A percentile compares a stretch with the other conserved stretches of the same genome.
Evolutionary conservation across 257 asterid species (phyloP).

Genomic region (Petunia axillaris): DNA sequence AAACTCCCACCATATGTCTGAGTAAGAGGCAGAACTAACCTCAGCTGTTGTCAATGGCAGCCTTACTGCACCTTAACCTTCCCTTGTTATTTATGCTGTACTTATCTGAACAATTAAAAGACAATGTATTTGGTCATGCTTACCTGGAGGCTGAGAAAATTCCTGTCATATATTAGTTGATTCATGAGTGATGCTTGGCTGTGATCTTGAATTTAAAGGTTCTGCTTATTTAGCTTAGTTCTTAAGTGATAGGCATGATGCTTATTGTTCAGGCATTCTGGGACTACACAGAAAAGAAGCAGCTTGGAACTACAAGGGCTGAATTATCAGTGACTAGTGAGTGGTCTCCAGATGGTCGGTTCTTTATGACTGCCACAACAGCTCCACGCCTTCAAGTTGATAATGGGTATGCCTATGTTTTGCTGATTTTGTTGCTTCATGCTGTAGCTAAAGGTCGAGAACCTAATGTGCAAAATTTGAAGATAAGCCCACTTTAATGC

Average conservation of each 20-base stretch:
- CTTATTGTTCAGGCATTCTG: slow-evolving; percentile 72
- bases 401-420: slow-evolving; percentile 71
- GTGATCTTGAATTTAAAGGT: not conserved
- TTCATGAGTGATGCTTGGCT: slow-evolving; percentile 11
- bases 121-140: slow-evolving; percentile 14
- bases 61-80: not conserved
- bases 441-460: not conserved
- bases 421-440: not conserved
- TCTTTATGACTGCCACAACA: slow-evolving; percentile 95
- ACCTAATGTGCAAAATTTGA: not conserved
- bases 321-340: slow-evolving; percentile 96
- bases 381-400: slow-evolving; percentile 99
- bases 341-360: slow-evolving; percentile 98
- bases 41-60: slow-evolving; percentile 8
- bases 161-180: not conserved
- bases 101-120: not conserved
- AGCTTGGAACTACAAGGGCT: slow-evolving; percentile 74
- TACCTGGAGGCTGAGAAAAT: slow-evolving; percentile 9
- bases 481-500: not conserved
- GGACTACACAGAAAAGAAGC: slow-evolving; percentile 82
- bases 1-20: not conserved
- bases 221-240: not conserved
- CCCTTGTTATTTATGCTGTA: not conserved
- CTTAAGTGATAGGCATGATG: not conserved
- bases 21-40: not conserved